Evolutionary conservation across 768 basidiomycete species (phyloP).

Genomic region (Calocera cornea): DNA sequence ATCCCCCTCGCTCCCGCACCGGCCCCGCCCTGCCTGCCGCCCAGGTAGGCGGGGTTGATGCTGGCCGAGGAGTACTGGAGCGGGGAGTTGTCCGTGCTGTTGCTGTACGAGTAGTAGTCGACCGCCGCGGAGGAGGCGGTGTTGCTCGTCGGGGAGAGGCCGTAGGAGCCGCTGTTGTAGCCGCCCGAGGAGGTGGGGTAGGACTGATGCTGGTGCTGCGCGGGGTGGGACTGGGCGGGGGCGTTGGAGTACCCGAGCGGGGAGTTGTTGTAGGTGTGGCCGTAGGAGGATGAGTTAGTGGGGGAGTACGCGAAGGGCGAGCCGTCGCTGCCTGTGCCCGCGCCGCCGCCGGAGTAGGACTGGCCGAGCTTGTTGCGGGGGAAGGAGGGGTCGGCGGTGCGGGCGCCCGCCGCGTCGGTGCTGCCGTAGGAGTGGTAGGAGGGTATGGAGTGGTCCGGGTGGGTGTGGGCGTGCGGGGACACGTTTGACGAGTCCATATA

Average conservation of each 20-base stretch:
- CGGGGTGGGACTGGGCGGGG: neutral
- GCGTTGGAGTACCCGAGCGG: neutral
- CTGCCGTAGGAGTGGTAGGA: neutral
- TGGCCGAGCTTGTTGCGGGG: neutral
- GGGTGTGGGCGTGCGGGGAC: neutral
- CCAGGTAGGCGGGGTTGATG: conserved; percentile 3
- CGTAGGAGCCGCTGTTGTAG: neutral
- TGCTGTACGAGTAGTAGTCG: neutral
- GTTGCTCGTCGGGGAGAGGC: neutral
- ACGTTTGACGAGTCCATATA: neutral
- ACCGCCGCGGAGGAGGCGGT: neutral
- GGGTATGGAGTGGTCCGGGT: neutral
- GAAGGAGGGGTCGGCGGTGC: neutral
- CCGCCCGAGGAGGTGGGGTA: neutral
- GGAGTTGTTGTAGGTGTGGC: conserved; percentile 1
- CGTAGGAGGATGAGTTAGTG: neutral
- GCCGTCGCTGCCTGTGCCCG: neutral
- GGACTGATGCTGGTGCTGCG: neutral
- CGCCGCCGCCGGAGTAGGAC: neutral
- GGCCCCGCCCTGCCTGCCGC: neutral
- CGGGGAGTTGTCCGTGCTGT: neutral
- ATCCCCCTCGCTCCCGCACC: neutral
- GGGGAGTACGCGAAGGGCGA: conserved; percentile 1
- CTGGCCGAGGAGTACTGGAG: neutral
- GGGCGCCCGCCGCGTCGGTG: neutral